Base-by-base conservation (phyloP, 2,329 filamentous ascomycete genomes). In the Aspergillus novoparasiticus region DNA sequence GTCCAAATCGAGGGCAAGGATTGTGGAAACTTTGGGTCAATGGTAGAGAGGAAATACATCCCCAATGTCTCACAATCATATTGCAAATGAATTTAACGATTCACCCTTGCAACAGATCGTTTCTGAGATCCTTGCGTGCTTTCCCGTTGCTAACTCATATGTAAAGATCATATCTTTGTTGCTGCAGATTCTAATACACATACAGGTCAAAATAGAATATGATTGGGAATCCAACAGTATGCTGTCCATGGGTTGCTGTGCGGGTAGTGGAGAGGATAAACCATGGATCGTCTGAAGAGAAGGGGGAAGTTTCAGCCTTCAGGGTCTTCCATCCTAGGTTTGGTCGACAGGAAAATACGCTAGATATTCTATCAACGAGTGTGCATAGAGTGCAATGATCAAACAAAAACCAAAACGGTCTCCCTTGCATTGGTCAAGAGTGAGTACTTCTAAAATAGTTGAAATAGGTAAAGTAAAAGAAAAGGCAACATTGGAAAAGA, bases 231-330 rank as follows among this genome's bases (percentile, higher is more conserved):
- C 58, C 48, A 57, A 41, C 21, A 23, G 34, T n/a, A 39, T 26
- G 34, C 46, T 58, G 60, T 61, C 66, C 63, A 65, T 66, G 67
- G 67, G 46, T 65, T 53, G 41, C 30, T 36, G 59, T 41, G 61
- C 66, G 69, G 66, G 68, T 61, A 67, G 63, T 63, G 59, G 65
- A 64, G 61, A 34, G 21, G 48, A 58, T 23, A 60, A 69, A 69
- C 69, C 69, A 70, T 70, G 69, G 68, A 59, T 69, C 62, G 16
- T 28, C 5, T 34, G 34, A 36, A 32, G 36, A 53, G 41, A 30
- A 58, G 45, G 34, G 32, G 9, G 19, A 26, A 5, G 36, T 39
- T 39, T 39, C 12, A 14, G 34, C 34, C 34, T 36, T 36, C 36
- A 36, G 57, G 36, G 55, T 43, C 23, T 43, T 6, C 4, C n/a